phyloP scores from a whole-genome alignment of 164 flowering plant species.

The Kalanchoe fedtschenkoi region DNA sequence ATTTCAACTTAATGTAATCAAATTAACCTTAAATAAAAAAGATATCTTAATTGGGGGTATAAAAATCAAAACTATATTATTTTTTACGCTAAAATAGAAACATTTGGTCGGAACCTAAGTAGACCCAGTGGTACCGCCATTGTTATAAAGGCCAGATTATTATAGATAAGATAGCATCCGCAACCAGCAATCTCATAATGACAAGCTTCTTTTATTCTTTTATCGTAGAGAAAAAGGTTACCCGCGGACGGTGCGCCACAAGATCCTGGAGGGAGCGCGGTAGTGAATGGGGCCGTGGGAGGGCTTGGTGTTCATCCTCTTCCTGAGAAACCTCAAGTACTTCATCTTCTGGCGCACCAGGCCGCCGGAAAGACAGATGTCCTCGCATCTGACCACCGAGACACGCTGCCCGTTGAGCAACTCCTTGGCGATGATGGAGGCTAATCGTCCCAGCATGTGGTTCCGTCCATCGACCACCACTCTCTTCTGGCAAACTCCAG shows the following conservation, averaged over 20 bases:
- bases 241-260: slow-evolving; percentile 92
- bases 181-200: too few species aligned
- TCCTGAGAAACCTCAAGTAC: slow-evolving; percentile 62
- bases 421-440: slow-evolving; percentile 77
- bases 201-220: too few species aligned
- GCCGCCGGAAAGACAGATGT: slow-evolving; percentile 81
- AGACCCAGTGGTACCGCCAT: too few species aligned
- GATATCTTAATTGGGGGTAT: too few species aligned
- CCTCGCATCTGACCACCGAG: slow-evolving; percentile 75
- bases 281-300: slow-evolving; percentile 92
- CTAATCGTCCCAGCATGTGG: slow-evolving; percentile 81
- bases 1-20: too few species aligned
- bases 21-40: too few species aligned
- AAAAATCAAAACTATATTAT: too few species aligned
- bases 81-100: too few species aligned
- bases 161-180: too few species aligned
- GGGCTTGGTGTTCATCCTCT: slow-evolving; percentile 89
- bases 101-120: too few species aligned
- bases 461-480: slow-evolving; percentile 80
- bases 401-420: slow-evolving; percentile 72
- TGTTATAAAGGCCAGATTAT: too few species aligned
- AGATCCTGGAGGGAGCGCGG: slow-evolving; percentile 79
- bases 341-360: slow-evolving; percentile 88
- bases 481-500: slow-evolving; percentile 56
- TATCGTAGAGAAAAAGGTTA: too few species aligned